A percentile compares a stretch with the other conserved stretches of the same genome.
Evolutionary conservation across 1,284 basidiomycete species (phyloP).

Genomic region (Heimioporus punctisporus): DNA sequence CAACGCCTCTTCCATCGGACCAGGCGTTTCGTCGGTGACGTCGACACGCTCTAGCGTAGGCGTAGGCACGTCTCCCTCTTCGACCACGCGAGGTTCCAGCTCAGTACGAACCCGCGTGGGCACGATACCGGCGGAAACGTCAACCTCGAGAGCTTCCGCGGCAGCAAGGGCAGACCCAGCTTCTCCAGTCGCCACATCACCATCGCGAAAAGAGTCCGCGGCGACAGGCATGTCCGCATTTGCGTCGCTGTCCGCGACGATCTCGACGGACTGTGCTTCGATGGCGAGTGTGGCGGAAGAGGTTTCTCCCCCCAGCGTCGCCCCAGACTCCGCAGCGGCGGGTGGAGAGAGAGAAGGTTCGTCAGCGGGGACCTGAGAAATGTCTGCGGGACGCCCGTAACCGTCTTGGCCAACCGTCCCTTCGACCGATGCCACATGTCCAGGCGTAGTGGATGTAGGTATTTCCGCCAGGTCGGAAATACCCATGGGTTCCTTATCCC

Average conservation of each 20-base stretch:
- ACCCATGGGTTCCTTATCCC: slow-evolving; percentile 12
- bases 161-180: background rate
- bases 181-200: slow-evolving; percentile 3
- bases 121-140: background rate
- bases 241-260: background rate
- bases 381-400: slow-evolving; percentile 2
- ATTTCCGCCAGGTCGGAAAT: slow-evolving; percentile 9
- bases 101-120: background rate
- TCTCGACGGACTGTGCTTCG: slow-evolving; percentile 2
- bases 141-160: background rate
- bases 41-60: no score
- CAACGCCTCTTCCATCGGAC: slow-evolving; percentile 27
- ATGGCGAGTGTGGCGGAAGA: background rate
- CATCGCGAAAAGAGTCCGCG: slow-evolving; percentile 8
- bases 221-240: background rate
- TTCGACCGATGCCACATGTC: slow-evolving; percentile 36
- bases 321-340: slow-evolving; percentile 8
- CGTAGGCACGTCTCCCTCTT: no score
- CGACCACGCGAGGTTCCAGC: slow-evolving; percentile 11
- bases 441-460: slow-evolving; percentile 33
- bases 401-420: slow-evolving; percentile 39
- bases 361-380: slow-evolving; percentile 1
- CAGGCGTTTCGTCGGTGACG: slow-evolving; percentile 37
- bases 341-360: slow-evolving; percentile 1
- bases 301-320: background rate